Evolutionary conservation across 2,329 filamentous ascomycete species (phyloP).

Genomic region (Aspergillus sp.): DNA sequence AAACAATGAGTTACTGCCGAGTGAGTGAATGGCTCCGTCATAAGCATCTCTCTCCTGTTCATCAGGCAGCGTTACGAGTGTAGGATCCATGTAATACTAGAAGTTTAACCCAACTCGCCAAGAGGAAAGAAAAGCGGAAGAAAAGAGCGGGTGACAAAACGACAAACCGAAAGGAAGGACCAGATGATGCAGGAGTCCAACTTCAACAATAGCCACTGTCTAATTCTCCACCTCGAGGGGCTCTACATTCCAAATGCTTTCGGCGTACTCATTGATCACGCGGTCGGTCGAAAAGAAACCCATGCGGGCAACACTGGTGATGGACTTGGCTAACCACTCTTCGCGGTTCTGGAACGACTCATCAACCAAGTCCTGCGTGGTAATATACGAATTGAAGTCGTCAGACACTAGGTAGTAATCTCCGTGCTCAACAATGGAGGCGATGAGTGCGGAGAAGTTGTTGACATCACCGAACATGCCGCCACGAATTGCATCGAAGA

Average conservation of each 20-base stretch:
- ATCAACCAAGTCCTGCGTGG: slow-evolving; percentile 88
- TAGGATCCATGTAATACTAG: not conserved
- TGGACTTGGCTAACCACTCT: slow-evolving; percentile 87
- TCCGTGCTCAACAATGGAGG: slow-evolving; percentile 85
- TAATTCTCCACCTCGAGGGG: slow-evolving; percentile 59
- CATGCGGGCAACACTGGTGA: slow-evolving; percentile 87
- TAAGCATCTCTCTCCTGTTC: not conserved
- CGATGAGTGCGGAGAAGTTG: slow-evolving; percentile 79
- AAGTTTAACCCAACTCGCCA: not conserved
- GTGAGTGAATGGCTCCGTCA: not conserved
- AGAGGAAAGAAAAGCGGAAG: not conserved
- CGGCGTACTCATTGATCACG: slow-evolving; percentile 96
- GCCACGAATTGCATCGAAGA: slow-evolving; percentile 79
- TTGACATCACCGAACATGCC: slow-evolving; percentile 78
- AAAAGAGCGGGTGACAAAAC: not conserved
- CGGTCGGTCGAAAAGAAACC: slow-evolving; percentile 95
- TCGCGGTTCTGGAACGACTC: slow-evolving; percentile 90
- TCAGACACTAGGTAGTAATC: slow-evolving; percentile 98
- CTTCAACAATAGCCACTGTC: not conserved
- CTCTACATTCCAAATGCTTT: slow-evolving; percentile 96
- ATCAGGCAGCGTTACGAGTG: not conserved
- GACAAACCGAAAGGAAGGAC: not conserved
- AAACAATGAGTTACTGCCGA: not conserved
- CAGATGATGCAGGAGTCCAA: not conserved
- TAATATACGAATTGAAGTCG: slow-evolving; percentile 92